Conservation (phyloP, 2,329 filamentous ascomycete species). For the Lojkania enalia region DNA sequence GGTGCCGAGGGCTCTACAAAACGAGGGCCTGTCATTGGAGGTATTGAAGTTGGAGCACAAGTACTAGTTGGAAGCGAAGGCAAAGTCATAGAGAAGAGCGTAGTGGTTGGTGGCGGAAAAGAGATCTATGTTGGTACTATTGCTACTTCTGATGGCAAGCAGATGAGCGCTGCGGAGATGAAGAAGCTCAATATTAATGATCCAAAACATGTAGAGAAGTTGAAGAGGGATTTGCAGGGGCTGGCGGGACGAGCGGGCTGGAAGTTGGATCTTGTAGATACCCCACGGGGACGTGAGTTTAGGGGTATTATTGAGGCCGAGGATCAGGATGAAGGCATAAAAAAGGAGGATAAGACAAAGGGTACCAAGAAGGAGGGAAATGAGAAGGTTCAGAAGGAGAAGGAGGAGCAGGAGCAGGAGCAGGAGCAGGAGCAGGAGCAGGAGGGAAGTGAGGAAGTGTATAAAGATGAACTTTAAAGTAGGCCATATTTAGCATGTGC, state of each 20-base stretch:
- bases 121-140: constrained; percentile 58
- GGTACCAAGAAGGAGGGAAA: constrained; percentile 6
- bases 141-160: constrained; percentile 63
- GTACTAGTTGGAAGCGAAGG: constrained; percentile 59
- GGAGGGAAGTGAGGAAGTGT: constrained; percentile 47
- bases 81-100: constrained; percentile 58
- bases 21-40: constrained; percentile 56
- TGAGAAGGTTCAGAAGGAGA: constrained; percentile 20
- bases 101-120: constrained; percentile 54
- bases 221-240: constrained; percentile 69
- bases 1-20: constrained; percentile 36
- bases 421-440: constrained; percentile 27
- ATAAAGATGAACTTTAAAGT: constrained; percentile 45
- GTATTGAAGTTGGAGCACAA: constrained; percentile 62
- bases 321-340: constrained; percentile 52
- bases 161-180: constrained; percentile 68
- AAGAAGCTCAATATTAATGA: constrained; percentile 66
- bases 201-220: constrained; percentile 67
- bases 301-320: constrained; percentile 68
- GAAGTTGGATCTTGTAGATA: constrained; percentile 79
- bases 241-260: constrained; percentile 73
- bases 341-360: constrained; percentile 21
- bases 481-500: too few species aligned
- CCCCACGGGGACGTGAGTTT: constrained; percentile 67
- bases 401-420: constrained; percentile 15